Conservation (phyloP, 768 basidiomycete species). For the Termitomyces sp. region DNA sequence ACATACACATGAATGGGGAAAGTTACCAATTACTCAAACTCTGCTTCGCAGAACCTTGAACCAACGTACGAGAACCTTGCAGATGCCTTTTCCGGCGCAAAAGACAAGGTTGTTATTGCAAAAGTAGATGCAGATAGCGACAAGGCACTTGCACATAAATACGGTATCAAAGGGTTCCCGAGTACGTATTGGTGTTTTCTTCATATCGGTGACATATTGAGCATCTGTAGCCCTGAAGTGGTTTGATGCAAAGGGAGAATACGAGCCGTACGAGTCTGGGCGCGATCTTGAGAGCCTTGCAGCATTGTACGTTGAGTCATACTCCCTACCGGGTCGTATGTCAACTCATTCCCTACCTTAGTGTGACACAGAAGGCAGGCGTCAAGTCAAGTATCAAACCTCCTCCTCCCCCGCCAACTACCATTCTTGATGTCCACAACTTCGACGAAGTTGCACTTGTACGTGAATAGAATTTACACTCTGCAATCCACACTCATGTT, state of each 20-base stretch:
- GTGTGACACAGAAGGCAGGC: slow-evolving; percentile 69
- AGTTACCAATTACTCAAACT: slow-evolving; percentile 1
- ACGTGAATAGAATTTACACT: slow-evolving; percentile 12
- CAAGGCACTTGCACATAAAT: slow-evolving; percentile 69
- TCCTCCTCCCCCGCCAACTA: slow-evolving; percentile 69
- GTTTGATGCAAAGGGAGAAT: slow-evolving; percentile 70
- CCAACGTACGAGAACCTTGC: slow-evolving; percentile 86
- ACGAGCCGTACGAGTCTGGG: slow-evolving; percentile 67
- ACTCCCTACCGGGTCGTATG: not conserved
- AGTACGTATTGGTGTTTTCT: slow-evolving; percentile 48
- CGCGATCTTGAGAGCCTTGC: slow-evolving; percentile 78
- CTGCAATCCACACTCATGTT: not conserved
- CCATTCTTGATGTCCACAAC: slow-evolving; percentile 61
- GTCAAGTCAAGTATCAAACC: slow-evolving; percentile 87
- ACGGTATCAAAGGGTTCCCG: slow-evolving; percentile 80
- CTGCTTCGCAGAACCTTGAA: slow-evolving; percentile 63
- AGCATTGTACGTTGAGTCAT: slow-evolving; percentile 54
- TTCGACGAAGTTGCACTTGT: slow-evolving; percentile 77
- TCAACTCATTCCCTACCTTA: slow-evolving; percentile 22
- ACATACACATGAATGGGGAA: not conserved
- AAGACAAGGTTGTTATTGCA: slow-evolving; percentile 82
- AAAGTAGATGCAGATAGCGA: slow-evolving; percentile 93
- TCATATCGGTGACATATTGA: not conserved
- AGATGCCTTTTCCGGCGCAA: slow-evolving; percentile 74
- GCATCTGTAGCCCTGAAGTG: slow-evolving; percentile 75